A percentile compares a stretch with the other conserved stretches of the same genome.
phyloP scores from a whole-genome alignment of 1,284 basidiomycete species.

The Puccinia brachypodii region DNA sequence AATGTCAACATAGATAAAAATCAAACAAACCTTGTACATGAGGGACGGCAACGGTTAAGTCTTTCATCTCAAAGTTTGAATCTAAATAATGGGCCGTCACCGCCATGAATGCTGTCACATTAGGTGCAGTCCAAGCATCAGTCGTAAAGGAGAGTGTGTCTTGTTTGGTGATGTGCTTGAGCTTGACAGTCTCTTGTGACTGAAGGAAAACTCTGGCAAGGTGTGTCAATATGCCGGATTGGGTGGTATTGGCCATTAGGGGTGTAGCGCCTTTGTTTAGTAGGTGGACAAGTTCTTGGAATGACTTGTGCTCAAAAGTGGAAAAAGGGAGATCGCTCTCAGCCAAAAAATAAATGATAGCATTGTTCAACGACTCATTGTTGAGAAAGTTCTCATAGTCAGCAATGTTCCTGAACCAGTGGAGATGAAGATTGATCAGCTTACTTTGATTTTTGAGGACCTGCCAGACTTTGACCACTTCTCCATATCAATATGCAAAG shows the following conservation, averaged over 20 bases:
- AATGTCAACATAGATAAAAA: not conserved
- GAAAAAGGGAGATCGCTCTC: not conserved
- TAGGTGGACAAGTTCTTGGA: not conserved
- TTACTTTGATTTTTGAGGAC: not conserved
- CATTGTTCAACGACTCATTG: not conserved
- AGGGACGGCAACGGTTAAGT: not conserved
- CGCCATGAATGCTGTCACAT: not conserved
- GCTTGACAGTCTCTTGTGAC: not conserved
- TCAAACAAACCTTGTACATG: slow-evolving; percentile 14
- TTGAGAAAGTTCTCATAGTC: not conserved
- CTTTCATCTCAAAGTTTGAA: not conserved
- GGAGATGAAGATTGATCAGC: not conserved
- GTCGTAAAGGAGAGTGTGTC: not conserved
- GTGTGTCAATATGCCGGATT: not conserved
- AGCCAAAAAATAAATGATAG: not conserved
- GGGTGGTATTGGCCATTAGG: not conserved
- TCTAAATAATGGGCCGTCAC: slow-evolving; percentile 15
- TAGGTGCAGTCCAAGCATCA: not conserved
- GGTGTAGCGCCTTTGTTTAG: not conserved
- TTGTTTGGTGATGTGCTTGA: not conserved
- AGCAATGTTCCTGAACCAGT: not conserved
- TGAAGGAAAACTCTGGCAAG: not conserved
- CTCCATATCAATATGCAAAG: not conserved
- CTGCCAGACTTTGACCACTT: not conserved
- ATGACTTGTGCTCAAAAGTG: not conserved